phyloP scores from a whole-genome alignment of 2,329 filamentous ascomycete species.

The Chrysoporthe austroafricana region DNA sequence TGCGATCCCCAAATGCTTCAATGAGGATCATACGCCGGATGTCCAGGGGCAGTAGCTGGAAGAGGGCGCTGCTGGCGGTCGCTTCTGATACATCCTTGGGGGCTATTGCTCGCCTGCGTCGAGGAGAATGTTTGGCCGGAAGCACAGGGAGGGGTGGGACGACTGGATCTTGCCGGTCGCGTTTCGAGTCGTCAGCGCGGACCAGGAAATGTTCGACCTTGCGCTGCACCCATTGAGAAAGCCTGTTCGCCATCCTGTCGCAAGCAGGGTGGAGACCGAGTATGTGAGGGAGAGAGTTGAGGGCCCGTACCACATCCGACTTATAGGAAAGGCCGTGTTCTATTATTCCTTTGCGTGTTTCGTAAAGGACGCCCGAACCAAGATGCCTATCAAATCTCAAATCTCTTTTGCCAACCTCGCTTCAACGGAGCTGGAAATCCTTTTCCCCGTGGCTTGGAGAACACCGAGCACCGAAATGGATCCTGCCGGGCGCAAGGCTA shows the following conservation, averaged over 20 bases:
- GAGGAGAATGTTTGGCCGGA: background rate
- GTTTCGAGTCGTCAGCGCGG: background rate
- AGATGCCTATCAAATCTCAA: background rate
- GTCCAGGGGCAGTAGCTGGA: slow-evolving; percentile 10
- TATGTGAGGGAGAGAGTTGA: too few species aligned
- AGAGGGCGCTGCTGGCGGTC: slow-evolving; percentile 11
- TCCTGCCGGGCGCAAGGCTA: background rate
- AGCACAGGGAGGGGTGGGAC: background rate
- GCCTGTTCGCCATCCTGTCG: background rate
- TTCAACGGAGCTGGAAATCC: background rate
- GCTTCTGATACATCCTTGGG: background rate
- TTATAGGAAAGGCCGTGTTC: too few species aligned
- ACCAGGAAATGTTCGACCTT: background rate
- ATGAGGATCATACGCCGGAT: slow-evolving; percentile 18
- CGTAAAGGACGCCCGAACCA: too few species aligned
- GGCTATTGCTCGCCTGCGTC: background rate
- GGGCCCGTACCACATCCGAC: too few species aligned
- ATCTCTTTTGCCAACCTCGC: background rate
- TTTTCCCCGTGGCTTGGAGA: background rate
- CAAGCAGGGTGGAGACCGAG: background rate
- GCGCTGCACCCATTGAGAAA: background rate
- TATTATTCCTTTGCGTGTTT: background rate
- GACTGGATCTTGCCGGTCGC: background rate
- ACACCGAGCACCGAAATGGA: background rate
- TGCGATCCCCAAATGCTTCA: slow-evolving; percentile 18